A percentile compares a stretch with the other conserved stretches of the same genome.
Evolutionary conservation across 768 basidiomycete species (phyloP).

Genomic region (Glaciozyma martinii): DNA sequence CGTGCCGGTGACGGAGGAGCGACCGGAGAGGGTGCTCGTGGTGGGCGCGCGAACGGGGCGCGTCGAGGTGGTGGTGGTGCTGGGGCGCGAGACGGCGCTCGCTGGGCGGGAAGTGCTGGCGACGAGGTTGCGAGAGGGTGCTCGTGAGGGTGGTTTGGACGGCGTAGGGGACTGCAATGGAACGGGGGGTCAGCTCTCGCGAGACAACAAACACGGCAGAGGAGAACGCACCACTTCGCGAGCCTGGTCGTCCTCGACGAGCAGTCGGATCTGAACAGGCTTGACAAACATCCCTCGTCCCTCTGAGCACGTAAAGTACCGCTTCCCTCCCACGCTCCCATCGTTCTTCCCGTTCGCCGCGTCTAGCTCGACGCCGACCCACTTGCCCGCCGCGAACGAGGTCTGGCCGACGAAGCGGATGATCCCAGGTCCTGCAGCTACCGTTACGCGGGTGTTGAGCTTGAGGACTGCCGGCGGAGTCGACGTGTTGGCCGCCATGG

Average conservation of each 20-base stretch:
- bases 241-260: background rate
- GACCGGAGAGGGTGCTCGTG: slow-evolving; percentile 41
- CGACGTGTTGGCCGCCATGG: background rate
- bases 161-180: background rate
- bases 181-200: background rate
- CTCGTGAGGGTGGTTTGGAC: background rate
- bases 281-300: slow-evolving; percentile 81
- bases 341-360: slow-evolving; percentile 90
- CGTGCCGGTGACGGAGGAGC: slow-evolving; percentile 37
- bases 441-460: slow-evolving; percentile 67
- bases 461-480: slow-evolving; percentile 33
- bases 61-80: background rate
- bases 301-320: slow-evolving; percentile 72
- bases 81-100: background rate
- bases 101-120: background rate
- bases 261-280: slow-evolving; percentile 63
- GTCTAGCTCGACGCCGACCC: slow-evolving; percentile 89
- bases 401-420: slow-evolving; percentile 81
- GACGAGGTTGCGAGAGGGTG: background rate
- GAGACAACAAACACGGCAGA: too few relatives aligned
- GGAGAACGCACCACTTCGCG: background rate
- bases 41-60: slow-evolving; percentile 40
- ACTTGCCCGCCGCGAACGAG: slow-evolving; percentile 76
- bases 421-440: slow-evolving; percentile 69
- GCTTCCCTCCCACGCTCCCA: slow-evolving; percentile 53